Base-by-base conservation (phyloP, 345 rosid species). In the Angophora floribunda region DNA sequence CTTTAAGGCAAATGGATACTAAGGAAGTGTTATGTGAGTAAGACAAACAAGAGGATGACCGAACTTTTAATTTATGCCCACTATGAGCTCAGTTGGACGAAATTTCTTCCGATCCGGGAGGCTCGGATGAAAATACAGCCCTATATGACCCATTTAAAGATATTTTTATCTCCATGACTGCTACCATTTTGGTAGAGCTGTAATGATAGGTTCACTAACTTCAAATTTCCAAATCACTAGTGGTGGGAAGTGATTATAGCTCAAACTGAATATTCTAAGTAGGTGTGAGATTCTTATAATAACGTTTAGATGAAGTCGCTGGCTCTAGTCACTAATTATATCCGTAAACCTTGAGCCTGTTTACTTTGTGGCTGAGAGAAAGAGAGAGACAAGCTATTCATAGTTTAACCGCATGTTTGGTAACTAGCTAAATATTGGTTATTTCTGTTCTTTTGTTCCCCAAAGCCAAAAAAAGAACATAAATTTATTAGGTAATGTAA, bases 251-350 rank as follows among this genome's bases (percentile, higher is more conserved):
- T 19, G 19, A 26, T 0, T 36, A 36, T 41, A 75, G 0, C 28
- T 75, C 82, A 19, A 75, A 75, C 1, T 7, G 1, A 41, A 75
- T 41, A 75, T 75, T 75, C 0, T 28, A 41, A 75, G 4, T 1
- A 5, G 1, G 49, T 9, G 7, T 9, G 49, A 19, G 28, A 36
- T 10, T 75, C 26, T 9, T 75, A 12, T 75, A 19, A 13, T 36
- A 19, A 75, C 82, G 5, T 7, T 0, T 4, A 5, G 2, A 0
- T 14, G 45, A 13, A 44, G 0, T 75, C 8, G 7, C 26, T 36
- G 5, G 49, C 49, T 36, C 28, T 36, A 6, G 36, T 9, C 26
- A 75, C 14, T 26, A 11, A 75, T 75, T 44, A 7, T 14, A 36
- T 75, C 49, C 14, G 14, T 75, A 5, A 75, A 17, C 49, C 49